Conservation (phyloP, 257 asterid genomes). For the Solanum pinnatisectum region DNA sequence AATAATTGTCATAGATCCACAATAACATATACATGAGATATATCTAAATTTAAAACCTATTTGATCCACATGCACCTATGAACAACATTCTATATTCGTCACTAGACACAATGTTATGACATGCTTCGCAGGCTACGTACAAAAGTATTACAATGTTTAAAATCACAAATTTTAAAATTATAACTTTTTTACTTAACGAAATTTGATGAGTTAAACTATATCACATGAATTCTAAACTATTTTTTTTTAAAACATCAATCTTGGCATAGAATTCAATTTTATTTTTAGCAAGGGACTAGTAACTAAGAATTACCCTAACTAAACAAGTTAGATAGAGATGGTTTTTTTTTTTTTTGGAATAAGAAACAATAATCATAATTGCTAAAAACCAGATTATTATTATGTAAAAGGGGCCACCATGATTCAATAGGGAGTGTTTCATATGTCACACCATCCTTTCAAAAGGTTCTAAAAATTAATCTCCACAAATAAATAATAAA, state of each 20-base stretch:
- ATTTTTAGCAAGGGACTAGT: neutral
- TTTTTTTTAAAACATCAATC: neutral
- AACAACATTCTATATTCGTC: too few relatives aligned
- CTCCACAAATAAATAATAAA: neutral
- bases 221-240: neutral
- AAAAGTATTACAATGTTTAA: neutral
- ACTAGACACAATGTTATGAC: neutral
- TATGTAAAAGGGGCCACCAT: slow-evolving; percentile 25
- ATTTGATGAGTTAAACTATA: neutral
- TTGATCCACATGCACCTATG: neutral
- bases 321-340: neutral
- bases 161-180: neutral
- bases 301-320: neutral
- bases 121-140: neutral
- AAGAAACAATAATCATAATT: slow-evolving; percentile 18
- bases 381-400: slow-evolving; percentile 23
- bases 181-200: neutral
- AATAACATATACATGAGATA: neutral
- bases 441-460: slow-evolving; percentile 37
- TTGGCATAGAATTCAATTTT: neutral
- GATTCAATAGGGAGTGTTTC: slow-evolving; percentile 24
- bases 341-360: neutral
- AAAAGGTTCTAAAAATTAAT: neutral
- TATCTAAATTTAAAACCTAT: fast-evolving
- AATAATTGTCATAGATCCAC: neutral